Percentiles rank a stretch among this genome's conserved stretches.
Conservation (phyloP, 371 early-diverging fungal species). For the Mortierella sp. region DNA sequence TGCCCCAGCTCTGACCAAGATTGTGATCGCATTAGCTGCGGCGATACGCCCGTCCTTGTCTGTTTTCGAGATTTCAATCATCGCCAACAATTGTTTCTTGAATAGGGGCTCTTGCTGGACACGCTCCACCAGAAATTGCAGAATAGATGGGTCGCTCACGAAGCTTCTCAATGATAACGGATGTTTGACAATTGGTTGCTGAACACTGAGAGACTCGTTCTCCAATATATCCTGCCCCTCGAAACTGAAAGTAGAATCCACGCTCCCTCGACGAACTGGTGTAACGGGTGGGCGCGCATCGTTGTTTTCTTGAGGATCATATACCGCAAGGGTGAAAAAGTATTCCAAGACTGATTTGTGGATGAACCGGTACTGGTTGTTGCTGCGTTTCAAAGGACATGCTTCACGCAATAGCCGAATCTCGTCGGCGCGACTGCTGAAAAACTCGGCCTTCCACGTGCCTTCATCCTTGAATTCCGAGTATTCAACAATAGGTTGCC, state of each 20-base stretch:
- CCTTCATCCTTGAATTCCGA: background rate
- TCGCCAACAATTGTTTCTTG: background rate
- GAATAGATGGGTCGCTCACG: slow-evolving; percentile 1
- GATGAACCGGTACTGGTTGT: slow-evolving; percentile 9
- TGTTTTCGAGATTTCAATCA: background rate
- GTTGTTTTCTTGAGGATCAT: background rate
- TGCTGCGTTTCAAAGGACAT: background rate
- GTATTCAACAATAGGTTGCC: background rate
- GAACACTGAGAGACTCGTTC: background rate
- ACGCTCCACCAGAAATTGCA: slow-evolving; percentile 1
- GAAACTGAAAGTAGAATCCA: background rate
- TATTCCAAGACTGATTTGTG: slow-evolving; percentile 1
- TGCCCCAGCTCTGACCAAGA: background rate
- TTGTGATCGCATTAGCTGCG: slow-evolving; percentile 2
- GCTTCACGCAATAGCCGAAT: background rate
- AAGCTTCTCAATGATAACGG: background rate
- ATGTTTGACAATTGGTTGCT: background rate
- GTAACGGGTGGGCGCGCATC: background rate
- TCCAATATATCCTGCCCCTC: background rate
- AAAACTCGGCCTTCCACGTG: background rate
- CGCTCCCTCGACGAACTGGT: background rate
- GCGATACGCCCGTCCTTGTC: background rate
- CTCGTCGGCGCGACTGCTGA: background rate
- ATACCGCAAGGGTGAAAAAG: background rate
- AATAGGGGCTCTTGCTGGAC: background rate